Conservation (phyloP, 768 basidiomycete genomes). For the Mycena vitilis region DNA sequence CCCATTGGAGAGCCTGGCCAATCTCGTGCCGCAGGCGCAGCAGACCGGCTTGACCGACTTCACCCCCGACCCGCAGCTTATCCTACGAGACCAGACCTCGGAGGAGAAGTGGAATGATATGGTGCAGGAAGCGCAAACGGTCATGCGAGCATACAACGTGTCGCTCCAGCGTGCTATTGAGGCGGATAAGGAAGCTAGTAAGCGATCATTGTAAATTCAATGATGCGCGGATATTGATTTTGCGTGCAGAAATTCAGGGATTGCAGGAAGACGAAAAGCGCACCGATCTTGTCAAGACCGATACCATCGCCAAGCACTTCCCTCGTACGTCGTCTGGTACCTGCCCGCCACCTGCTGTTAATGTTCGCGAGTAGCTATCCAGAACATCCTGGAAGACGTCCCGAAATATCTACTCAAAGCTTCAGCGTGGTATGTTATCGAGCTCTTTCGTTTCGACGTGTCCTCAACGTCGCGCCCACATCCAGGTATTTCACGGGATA, state of each 20-base stretch:
- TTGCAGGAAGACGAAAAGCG: slow-evolving; percentile 28
- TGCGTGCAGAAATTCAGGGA: slow-evolving; percentile 16
- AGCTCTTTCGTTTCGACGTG: not conserved
- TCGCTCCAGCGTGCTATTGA: slow-evolving; percentile 25
- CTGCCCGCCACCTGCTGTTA: not conserved
- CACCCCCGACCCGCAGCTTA: slow-evolving; percentile 20
- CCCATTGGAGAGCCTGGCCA: slow-evolving; percentile 15
- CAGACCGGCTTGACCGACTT: slow-evolving; percentile 4
- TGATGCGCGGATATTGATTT: not conserved
- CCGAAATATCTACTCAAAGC: slow-evolving; percentile 28
- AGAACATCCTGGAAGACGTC: slow-evolving; percentile 20
- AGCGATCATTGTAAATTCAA: not conserved
- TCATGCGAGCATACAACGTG: slow-evolving; percentile 23
- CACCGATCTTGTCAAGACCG: slow-evolving; percentile 17
- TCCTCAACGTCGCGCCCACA: not conserved
- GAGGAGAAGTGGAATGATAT: slow-evolving; percentile 13
- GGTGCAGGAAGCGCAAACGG: slow-evolving; percentile 15
- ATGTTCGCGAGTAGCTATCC: slow-evolving; percentile 1
- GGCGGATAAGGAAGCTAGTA: slow-evolving; percentile 34
- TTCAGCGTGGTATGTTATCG: slow-evolving; percentile 30
- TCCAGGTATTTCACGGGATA: slow-evolving; percentile 37
- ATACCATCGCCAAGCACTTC: slow-evolving; percentile 25
- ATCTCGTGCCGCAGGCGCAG: slow-evolving; percentile 13
- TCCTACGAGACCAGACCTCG: not conserved
- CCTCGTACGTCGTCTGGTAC: slow-evolving; percentile 22